phyloP scores from a whole-genome alignment of 2,329 filamentous ascomycete species.

The Scedosporium aurantiacum region DNA sequence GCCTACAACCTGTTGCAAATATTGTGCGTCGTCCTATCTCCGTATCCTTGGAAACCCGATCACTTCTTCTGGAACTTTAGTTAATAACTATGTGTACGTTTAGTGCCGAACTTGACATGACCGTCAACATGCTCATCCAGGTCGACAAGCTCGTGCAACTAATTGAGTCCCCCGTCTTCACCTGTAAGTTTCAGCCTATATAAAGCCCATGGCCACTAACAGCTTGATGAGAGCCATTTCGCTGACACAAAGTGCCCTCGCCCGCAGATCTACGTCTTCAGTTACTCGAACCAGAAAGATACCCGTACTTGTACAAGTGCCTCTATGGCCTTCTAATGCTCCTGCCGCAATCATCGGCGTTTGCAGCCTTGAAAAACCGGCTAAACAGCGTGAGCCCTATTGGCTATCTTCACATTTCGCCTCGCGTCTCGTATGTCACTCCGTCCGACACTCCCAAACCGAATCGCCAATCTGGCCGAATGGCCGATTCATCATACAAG shows the following conservation, averaged over 20 bases:
- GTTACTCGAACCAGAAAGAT: conserved; percentile 87
- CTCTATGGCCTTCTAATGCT: conserved; percentile 96
- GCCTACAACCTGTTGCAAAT: conserved; percentile 93
- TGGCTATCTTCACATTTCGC: conserved; percentile 79
- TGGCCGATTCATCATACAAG: no score
- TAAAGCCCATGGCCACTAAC: background rate
- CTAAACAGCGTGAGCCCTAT: conserved; percentile 96
- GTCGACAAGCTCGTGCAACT: conserved; percentile 97
- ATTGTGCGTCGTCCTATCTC: conserved; percentile 48
- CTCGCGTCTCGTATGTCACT: conserved; percentile 14
- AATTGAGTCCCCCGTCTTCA: conserved; percentile 94
- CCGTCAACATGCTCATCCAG: conserved; percentile 95
- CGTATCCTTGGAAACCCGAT: background rate
- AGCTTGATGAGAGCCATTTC: background rate
- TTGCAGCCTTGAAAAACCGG: conserved; percentile 90
- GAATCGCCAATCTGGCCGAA: no score
- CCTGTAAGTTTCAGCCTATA: conserved; percentile 49
- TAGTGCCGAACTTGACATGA: conserved; percentile 95
- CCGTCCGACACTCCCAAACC: conserved; percentile 10
- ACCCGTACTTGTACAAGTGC: conserved; percentile 93
- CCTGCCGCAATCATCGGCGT: conserved; percentile 93
- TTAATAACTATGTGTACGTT: conserved; percentile 6
- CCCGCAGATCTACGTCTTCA: conserved; percentile 76
- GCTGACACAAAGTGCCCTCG: background rate
- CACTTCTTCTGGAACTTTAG: background rate